A percentile compares a stretch with the other conserved stretches of the same genome.
These are phyloP conservation scores for Didymella keratinophila DNA, from an alignment of 2,329 filamentous ascomycete genomes.

Conservation along the genomic window DNA sequence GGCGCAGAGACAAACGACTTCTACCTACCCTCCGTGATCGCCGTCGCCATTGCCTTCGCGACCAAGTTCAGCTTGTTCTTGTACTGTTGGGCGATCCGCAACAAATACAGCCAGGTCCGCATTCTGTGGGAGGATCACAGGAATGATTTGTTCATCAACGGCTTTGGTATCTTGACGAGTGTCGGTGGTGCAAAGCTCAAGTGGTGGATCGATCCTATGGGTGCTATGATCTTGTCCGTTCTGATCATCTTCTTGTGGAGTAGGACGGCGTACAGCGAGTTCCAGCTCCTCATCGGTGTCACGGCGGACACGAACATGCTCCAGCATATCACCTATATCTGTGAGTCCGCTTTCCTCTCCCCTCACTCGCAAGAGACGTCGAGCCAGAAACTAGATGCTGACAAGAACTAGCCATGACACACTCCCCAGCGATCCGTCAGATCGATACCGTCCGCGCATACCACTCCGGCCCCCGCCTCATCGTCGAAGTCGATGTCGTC, in stretches of 20 bases:
- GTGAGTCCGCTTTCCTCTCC: slow-evolving; percentile 50
- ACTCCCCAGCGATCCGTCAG: slow-evolving; percentile 77
- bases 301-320: slow-evolving; percentile 84
- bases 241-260: slow-evolving; percentile 84
- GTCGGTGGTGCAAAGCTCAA: slow-evolving; percentile 86
- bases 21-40: slow-evolving; percentile 82
- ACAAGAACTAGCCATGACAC: slow-evolving; percentile 71
- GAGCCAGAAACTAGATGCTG: background rate
- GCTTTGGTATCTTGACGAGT: slow-evolving; percentile 87
- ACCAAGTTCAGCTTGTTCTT: slow-evolving; percentile 86
- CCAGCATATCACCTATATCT: slow-evolving; percentile 95
- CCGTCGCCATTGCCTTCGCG: slow-evolving; percentile 80
- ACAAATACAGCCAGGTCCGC: slow-evolving; percentile 89
- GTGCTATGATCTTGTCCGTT: slow-evolving; percentile 82
- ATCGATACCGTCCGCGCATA: slow-evolving; percentile 97
- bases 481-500: slow-evolving; percentile 95
- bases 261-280: slow-evolving; percentile 85
- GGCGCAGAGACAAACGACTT: slow-evolving; percentile 67
- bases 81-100: slow-evolving; percentile 90
- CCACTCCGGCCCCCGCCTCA: slow-evolving; percentile 84
- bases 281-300: slow-evolving; percentile 88
- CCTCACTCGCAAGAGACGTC: background rate
- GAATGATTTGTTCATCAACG: slow-evolving; percentile 97
- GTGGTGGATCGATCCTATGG: slow-evolving; percentile 96
- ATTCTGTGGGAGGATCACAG: slow-evolving; percentile 98